phyloP scores from a whole-genome alignment of 495 filamentous ascomycete species.

The Podospora anserina region DNA sequence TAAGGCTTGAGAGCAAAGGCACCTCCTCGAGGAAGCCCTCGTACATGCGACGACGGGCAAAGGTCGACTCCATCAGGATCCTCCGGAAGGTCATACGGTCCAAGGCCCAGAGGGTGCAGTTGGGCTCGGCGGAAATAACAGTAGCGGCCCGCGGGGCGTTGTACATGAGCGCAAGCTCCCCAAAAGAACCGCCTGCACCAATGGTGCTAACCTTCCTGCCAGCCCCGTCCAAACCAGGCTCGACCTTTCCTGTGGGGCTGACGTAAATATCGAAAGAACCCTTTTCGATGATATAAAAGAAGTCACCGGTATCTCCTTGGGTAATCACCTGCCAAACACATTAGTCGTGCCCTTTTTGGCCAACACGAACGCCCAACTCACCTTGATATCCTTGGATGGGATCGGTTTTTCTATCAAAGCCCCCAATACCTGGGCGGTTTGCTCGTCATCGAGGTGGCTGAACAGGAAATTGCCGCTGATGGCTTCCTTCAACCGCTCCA shows the following conservation, averaged over 20 bases:
- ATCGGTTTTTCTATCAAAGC: slow-evolving; percentile 94
- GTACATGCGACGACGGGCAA: slow-evolving; percentile 92
- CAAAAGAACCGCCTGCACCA: slow-evolving; percentile 90
- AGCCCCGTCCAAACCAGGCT: slow-evolving; percentile 79
- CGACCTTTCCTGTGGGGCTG: slow-evolving; percentile 71
- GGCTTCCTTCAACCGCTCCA: slow-evolving; percentile 71
- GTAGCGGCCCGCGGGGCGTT: slow-evolving; percentile 97
- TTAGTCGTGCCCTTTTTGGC: not conserved
- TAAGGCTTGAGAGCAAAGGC: slow-evolving; percentile 76
- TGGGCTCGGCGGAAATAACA: slow-evolving; percentile 75
- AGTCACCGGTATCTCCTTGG: slow-evolving; percentile 94
- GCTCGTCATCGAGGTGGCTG: slow-evolving; percentile 89
- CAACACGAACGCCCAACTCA: slow-evolving; percentile 22
- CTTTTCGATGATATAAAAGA: slow-evolving; percentile 94
- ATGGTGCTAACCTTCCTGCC: slow-evolving; percentile 79
- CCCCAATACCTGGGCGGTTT: slow-evolving; percentile 78
- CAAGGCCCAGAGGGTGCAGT: slow-evolving; percentile 85
- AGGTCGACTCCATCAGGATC: slow-evolving; percentile 97
- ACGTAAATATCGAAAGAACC: slow-evolving; percentile 91
- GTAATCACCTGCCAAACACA: slow-evolving; percentile 64
- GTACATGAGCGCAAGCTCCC: slow-evolving; percentile 97
- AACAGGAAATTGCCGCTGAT: slow-evolving; percentile 92
- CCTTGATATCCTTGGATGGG: slow-evolving; percentile 88
- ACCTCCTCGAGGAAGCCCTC: slow-evolving; percentile 98
- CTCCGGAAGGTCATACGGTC: slow-evolving; percentile 96